Conservation (phyloP, 2,329 filamentous ascomycete species). For the Stylonectria norvegica region DNA sequence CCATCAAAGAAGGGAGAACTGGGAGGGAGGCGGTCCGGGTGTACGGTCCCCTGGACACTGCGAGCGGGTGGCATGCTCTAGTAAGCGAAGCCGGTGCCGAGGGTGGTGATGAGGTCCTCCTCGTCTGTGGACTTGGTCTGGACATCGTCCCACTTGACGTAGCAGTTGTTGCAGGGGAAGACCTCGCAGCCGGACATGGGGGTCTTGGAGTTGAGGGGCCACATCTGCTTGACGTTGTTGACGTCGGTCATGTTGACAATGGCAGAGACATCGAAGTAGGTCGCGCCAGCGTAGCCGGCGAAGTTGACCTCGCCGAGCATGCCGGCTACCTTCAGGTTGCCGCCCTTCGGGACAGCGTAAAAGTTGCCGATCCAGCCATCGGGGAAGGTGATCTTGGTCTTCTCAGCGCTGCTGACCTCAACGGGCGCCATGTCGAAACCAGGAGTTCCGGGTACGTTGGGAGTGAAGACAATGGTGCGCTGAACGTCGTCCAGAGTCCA, state of each 20-base stretch:
- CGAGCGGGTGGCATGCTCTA: no score
- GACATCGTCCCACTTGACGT: slow-evolving; percentile 52
- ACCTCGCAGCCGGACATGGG: slow-evolving; percentile 48
- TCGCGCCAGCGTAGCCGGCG: slow-evolving; percentile 45
- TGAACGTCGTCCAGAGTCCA: slow-evolving; percentile 51
- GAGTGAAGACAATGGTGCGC: slow-evolving; percentile 51
- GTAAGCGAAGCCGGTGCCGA: slow-evolving; percentile 36
- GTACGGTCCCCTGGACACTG: slow-evolving; percentile 10
- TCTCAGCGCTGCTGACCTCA: slow-evolving; percentile 36
- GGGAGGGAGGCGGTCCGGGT: slow-evolving; percentile 11
- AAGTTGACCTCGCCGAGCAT: slow-evolving; percentile 54
- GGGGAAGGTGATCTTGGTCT: slow-evolving; percentile 43
- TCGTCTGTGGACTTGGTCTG: slow-evolving; percentile 52
- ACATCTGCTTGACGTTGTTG: slow-evolving; percentile 54
- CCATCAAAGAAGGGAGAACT: slow-evolving; percentile 16
- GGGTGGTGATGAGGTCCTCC: slow-evolving; percentile 49
- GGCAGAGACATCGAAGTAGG: slow-evolving; percentile 58
- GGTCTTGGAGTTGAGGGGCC: slow-evolving; percentile 36
- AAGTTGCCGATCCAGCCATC: slow-evolving; percentile 48
- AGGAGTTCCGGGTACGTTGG: no score
- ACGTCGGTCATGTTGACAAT: slow-evolving; percentile 51
- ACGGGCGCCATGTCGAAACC: slow-evolving; percentile 38
- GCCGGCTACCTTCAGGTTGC: slow-evolving; percentile 39
- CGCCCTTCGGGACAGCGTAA: slow-evolving; percentile 47
- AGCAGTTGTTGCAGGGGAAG: slow-evolving; percentile 53